Evolutionary conservation across 192 early-diverging fungal genomes (phyloP), one percentile per base, ranked within the genome.

Genomic region (Rhizophagus sp.): DNA sequence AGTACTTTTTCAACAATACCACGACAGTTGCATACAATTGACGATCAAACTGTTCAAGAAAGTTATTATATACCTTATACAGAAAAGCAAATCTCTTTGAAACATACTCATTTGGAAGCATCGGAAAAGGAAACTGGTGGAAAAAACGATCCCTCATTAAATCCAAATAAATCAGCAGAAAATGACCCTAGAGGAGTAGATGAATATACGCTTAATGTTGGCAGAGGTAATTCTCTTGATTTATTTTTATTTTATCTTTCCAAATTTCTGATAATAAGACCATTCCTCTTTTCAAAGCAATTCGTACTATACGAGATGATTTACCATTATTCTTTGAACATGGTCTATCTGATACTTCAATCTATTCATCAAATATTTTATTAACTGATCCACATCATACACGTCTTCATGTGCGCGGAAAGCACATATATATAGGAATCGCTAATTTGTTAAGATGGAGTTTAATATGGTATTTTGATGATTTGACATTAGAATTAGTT

Each of bases 331-430:
- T 90, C 71, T 90, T 90, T 79, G 72, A 85, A 39, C 57, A 85
- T 27, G 89, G 89, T 2, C 62, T 90, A 12, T 74, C 74, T 19
- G 85, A 84, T 1, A 83, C 80, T 9, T 82, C 82, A 24, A 89
- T 90, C 11, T 90, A 90, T 67, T 82, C 87, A 2, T 73, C 75
- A 24, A 82, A 89, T 39, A 83, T 90, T 49, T 80, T 88, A 34
- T 47, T 90, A 24, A 85, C 85, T 34, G 89, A 90, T 70, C 87
- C 88, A 19, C 86, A 88, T 34, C 86, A 90, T 79, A 90, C 89
- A 8, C 82, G 84, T 25, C 76, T 88, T 4, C 84, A 84, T 4
- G 36, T 90, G 13, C 82, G 86, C 13, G 89, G 89, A 10, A 84
- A 82, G 39, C 81, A 85, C 6, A 66, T 87, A 19, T 90, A 90